Evolutionary conservation across 495 filamentous ascomycete genomes (phyloP).

Genomic region (Tuber brumale): DNA sequence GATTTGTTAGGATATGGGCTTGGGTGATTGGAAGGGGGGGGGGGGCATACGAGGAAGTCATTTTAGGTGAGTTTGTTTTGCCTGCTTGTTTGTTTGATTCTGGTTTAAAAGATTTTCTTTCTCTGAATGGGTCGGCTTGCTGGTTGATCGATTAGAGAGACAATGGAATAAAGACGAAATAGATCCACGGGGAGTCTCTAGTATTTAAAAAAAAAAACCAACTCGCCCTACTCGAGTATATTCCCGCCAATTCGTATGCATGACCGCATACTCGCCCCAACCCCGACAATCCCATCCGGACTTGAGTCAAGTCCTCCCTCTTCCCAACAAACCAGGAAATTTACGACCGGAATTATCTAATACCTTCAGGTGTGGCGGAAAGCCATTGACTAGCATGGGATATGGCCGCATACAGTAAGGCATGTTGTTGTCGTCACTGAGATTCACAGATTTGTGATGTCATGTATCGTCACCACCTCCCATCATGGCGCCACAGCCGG

Average conservation of each 20-base stretch:
- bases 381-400: neutral
- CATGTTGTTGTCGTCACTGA: neutral
- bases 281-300: neutral
- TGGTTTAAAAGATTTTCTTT: neutral
- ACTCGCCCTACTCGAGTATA: neutral
- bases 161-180: neutral
- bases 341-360: neutral
- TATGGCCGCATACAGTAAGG: neutral
- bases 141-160: neutral
- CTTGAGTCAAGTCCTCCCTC: neutral
- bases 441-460: conserved; percentile 7
- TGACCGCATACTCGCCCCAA: conserved; percentile 28
- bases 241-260: conserved; percentile 2
- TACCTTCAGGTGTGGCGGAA: neutral
- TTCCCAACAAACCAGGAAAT: neutral
- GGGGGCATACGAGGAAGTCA: conserved; percentile 27
- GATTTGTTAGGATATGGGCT: conserved; percentile 14
- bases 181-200: neutral
- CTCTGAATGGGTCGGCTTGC: neutral
- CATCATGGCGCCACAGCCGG: neutral
- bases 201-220: neutral
- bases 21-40: neutral
- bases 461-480: conserved; percentile 24
- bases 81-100: neutral
- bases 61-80: conserved; percentile 6